Evolutionary conservation across 208 protist species (phyloP).

Genomic region (Crithidia fasciculata): DNA sequence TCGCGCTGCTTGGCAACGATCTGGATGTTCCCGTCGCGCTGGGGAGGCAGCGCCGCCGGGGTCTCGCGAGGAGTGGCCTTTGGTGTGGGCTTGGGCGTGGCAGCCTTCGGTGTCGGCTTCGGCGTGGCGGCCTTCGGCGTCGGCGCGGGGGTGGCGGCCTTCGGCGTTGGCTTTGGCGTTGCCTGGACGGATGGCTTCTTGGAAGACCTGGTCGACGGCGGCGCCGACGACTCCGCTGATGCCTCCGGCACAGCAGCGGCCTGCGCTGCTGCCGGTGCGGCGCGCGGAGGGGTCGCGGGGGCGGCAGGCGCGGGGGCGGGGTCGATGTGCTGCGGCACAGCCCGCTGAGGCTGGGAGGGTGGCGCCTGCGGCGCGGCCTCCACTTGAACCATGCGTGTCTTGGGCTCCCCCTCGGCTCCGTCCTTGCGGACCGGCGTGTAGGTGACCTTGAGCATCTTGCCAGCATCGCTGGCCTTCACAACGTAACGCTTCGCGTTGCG

Average conservation of each 20-base stretch:
- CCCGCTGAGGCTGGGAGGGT: slow-evolving; percentile 7
- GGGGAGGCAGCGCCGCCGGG: slow-evolving; percentile 10
- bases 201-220: slow-evolving; percentile 19
- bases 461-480: slow-evolving; percentile 64
- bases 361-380: slow-evolving; percentile 25
- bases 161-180: slow-evolving; percentile 4
- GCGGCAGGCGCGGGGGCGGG: neutral
- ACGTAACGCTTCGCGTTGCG: slow-evolving; percentile 57
- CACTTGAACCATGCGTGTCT: slow-evolving; percentile 66
- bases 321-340: slow-evolving; percentile 25
- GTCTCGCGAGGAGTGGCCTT: neutral
- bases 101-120: slow-evolving; percentile 7
- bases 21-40: slow-evolving; percentile 24
- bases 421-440: slow-evolving; percentile 88
- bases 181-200: slow-evolving; percentile 21
- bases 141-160: neutral
- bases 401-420: slow-evolving; percentile 67
- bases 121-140: slow-evolving; percentile 14
- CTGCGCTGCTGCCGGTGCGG: neutral
- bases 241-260: neutral
- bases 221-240: neutral
- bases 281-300: slow-evolving; percentile 4
- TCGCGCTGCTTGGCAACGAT: slow-evolving; percentile 24
- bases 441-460: slow-evolving; percentile 79
- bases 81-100: slow-evolving; percentile 1